Conservation (phyloP, 805 yeast genomes). For the Pichia occidentalis region DNA sequence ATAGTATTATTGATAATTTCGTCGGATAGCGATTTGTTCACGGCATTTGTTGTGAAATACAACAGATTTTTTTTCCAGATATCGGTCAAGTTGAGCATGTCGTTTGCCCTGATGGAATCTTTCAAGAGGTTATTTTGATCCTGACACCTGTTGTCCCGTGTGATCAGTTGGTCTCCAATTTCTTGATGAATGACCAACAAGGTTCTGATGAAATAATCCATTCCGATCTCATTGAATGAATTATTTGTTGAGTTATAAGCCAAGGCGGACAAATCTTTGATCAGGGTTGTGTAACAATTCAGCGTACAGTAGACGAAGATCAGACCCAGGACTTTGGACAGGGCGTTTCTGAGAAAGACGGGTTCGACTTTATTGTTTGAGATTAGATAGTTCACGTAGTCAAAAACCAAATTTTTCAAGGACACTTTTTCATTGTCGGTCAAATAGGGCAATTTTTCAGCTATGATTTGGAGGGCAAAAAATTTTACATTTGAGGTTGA, state of each 20-base stretch:
- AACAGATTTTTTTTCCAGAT: slow-evolving; percentile 61
- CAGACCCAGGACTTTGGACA: slow-evolving; percentile 48
- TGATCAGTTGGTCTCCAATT: slow-evolving; percentile 85
- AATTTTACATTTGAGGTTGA: slow-evolving; percentile 47
- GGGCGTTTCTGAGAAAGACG: slow-evolving; percentile 45
- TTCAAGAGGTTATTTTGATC: slow-evolving; percentile 68
- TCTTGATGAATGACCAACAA: slow-evolving; percentile 76
- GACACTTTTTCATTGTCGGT: slow-evolving; percentile 38
- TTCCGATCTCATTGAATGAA: slow-evolving; percentile 36
- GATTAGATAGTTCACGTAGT: slow-evolving; percentile 32
- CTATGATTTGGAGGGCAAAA: slow-evolving; percentile 65
- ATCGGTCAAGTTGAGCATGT: slow-evolving; percentile 56
- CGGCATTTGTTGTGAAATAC: slow-evolving; percentile 25
- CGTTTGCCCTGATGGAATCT: slow-evolving; percentile 73
- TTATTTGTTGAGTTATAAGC: slow-evolving; percentile 22
- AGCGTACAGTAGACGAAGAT: slow-evolving; percentile 45
- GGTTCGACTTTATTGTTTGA: slow-evolving; percentile 30
- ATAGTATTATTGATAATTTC: slow-evolving; percentile 55
- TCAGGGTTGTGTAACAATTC: slow-evolving; percentile 42
- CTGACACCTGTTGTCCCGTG: slow-evolving; percentile 54
- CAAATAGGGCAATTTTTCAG: slow-evolving; percentile 44
- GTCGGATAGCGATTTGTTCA: slow-evolving; percentile 18
- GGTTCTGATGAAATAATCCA: slow-evolving; percentile 72
- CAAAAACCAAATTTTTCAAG: slow-evolving; percentile 44
- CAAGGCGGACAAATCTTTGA: slow-evolving; percentile 42